phyloP scores from a whole-genome alignment of 805 yeast genomes.

The Zygosaccharomyces siamensis region DNA sequence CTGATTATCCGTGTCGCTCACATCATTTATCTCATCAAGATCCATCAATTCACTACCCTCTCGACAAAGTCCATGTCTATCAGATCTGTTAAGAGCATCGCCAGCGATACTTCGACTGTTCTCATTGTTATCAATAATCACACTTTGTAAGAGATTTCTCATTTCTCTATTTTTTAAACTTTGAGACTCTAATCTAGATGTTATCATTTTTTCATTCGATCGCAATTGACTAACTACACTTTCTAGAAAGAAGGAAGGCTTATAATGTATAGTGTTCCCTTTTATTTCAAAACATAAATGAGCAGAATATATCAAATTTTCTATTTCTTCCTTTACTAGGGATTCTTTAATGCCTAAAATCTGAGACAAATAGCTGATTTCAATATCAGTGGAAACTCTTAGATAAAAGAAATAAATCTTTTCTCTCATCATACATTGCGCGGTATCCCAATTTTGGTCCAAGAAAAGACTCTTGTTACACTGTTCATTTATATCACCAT shows the following conservation, averaged over 20 bases:
- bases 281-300: conserved; percentile 21
- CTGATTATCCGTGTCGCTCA: conserved; percentile 16
- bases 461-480: conserved; percentile 21
- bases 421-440: conserved; percentile 21
- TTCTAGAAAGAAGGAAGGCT: conserved; percentile 9
- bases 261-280: conserved; percentile 17
- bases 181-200: conserved; percentile 6
- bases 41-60: conserved; percentile 15
- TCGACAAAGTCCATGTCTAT: background rate
- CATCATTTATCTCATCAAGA: conserved; percentile 17
- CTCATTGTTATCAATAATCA: conserved; percentile 13
- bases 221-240: conserved; percentile 12
- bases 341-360: conserved; percentile 19
- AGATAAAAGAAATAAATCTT: conserved; percentile 31
- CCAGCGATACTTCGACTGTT: background rate
- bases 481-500: conserved; percentile 12
- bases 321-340: conserved; percentile 19
- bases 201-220: conserved; percentile 9
- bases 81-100: background rate
- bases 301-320: conserved; percentile 16
- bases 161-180: conserved; percentile 8
- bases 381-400: conserved; percentile 22
- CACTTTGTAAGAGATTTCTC: conserved; percentile 13
- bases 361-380: conserved; percentile 25
- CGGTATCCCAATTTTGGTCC: conserved; percentile 18